These are phyloP conservation scores for Westerdykella ornata DNA, from an alignment of 2,329 filamentous ascomycete species.

Conservation along the genomic window DNA sequence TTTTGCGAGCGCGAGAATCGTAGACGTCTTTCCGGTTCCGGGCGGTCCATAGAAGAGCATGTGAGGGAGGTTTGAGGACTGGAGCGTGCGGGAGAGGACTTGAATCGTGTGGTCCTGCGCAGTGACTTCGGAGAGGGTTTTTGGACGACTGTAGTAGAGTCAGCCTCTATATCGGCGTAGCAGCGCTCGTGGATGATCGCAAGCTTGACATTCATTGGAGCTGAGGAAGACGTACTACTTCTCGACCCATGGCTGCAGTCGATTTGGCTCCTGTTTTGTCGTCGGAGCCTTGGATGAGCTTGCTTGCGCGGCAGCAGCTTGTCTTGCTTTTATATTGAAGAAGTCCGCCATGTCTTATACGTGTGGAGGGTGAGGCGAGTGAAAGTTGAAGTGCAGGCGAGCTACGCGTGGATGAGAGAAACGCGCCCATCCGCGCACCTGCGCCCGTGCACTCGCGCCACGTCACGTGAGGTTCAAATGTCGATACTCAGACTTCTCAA, in stretches of 20 bases:
- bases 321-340: conserved; percentile 88
- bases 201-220: conserved; percentile 1
- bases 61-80: conserved; percentile 95
- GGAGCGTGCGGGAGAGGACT: conserved; percentile 83
- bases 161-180: not conserved
- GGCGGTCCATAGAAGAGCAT: conserved; percentile 99
- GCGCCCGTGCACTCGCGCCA: conserved; percentile 13
- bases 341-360: conserved; percentile 67
- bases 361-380: conserved; percentile 3
- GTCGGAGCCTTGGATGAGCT: conserved; percentile 62
- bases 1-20: conserved; percentile 92
- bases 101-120: conserved; percentile 96
- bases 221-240: conserved; percentile 66
- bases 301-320: conserved; percentile 63
- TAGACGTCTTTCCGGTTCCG: conserved; percentile 95
- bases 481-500: too few relatives aligned
- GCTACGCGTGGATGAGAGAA: conserved; percentile 17
- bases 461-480: conserved; percentile 2
- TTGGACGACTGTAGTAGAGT: conserved; percentile 63
- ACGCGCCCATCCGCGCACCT: conserved; percentile 29
- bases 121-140: conserved; percentile 87
- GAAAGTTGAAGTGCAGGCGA: conserved; percentile 22
- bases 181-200: not conserved
- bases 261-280: conserved; percentile 55
- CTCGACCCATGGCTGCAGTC: conserved; percentile 91